Conservation (phyloP, 1,284 basidiomycete species). For the Pterula multifida region DNA sequence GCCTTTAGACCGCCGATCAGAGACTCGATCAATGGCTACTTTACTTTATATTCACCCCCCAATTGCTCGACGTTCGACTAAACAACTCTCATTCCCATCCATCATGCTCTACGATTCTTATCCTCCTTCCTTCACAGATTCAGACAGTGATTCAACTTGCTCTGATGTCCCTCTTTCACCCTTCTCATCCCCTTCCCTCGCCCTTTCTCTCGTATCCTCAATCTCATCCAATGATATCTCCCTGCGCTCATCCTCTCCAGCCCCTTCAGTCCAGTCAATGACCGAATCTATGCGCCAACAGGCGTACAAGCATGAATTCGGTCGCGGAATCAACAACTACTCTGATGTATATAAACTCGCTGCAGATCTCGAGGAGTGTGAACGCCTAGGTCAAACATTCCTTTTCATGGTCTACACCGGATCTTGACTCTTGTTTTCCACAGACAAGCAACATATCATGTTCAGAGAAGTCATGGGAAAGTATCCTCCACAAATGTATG, state of each 20-base stretch:
- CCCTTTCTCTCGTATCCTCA: slow-evolving; percentile 24
- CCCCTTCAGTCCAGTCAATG: slow-evolving; percentile 56
- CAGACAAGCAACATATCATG: slow-evolving; percentile 58
- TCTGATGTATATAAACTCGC: slow-evolving; percentile 67
- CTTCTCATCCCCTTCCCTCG: slow-evolving; percentile 18
- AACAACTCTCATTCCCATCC: slow-evolving; percentile 13
- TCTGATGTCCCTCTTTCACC: slow-evolving; percentile 26
- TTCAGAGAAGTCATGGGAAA: slow-evolving; percentile 52
- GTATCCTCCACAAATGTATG: slow-evolving; percentile 42
- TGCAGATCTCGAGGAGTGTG: slow-evolving; percentile 63
- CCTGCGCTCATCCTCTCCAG: slow-evolving; percentile 51
- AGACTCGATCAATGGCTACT: neutral
- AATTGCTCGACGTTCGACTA: slow-evolving; percentile 8
- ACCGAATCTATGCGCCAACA: slow-evolving; percentile 48
- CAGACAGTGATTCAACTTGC: slow-evolving; percentile 21
- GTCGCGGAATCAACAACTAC: slow-evolving; percentile 60
- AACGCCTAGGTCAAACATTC: slow-evolving; percentile 43
- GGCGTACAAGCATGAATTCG: slow-evolving; percentile 53
- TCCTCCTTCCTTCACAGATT: slow-evolving; percentile 18
- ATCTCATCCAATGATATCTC: slow-evolving; percentile 36
- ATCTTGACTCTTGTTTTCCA: neutral
- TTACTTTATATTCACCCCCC: neutral
- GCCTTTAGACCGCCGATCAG: neutral
- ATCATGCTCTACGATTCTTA: slow-evolving; percentile 8
- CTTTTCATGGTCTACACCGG: slow-evolving; percentile 1